Percentiles rank a stretch among this genome's conserved stretches.
phyloP scores from a whole-genome alignment of 331 rosid species.

The Cucumis variabilis region DNA sequence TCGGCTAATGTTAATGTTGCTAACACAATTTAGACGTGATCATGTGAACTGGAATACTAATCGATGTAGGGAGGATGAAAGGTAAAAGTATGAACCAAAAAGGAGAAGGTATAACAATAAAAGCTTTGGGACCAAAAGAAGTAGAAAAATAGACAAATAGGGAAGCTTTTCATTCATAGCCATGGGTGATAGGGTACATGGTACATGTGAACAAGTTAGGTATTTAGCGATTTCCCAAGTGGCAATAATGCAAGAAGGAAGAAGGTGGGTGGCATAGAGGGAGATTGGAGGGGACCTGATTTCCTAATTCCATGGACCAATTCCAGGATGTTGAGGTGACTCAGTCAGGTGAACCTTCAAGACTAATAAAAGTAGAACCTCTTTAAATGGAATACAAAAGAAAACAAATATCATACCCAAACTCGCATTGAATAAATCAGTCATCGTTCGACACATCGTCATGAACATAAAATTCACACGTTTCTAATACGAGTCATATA shows the following conservation, averaged over 20 bases:
- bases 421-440: not conserved
- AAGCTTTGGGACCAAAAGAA: constrained; percentile 34
- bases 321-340: constrained; percentile 34
- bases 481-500: not conserved
- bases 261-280: constrained; percentile 35
- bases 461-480: not conserved
- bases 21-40: not conserved
- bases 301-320: constrained; percentile 33
- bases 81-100: not conserved
- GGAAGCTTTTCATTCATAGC: constrained; percentile 32
- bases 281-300: constrained; percentile 34
- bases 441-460: not conserved
- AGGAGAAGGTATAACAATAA: constrained; percentile 6
- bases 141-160: constrained; percentile 31
- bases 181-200: constrained; percentile 30
- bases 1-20: not conserved
- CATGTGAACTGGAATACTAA: not conserved
- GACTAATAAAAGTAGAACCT: constrained; percentile 23
- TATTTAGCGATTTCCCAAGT: constrained; percentile 26
- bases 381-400: not conserved
- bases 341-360: constrained; percentile 31
- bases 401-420: constrained; percentile 1
- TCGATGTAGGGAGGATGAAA: not conserved
- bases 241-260: constrained; percentile 33
- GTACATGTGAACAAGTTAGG: constrained; percentile 34